Base-by-base conservation (phyloP, 805 yeast species). In the Starmerella bombi region DNA sequence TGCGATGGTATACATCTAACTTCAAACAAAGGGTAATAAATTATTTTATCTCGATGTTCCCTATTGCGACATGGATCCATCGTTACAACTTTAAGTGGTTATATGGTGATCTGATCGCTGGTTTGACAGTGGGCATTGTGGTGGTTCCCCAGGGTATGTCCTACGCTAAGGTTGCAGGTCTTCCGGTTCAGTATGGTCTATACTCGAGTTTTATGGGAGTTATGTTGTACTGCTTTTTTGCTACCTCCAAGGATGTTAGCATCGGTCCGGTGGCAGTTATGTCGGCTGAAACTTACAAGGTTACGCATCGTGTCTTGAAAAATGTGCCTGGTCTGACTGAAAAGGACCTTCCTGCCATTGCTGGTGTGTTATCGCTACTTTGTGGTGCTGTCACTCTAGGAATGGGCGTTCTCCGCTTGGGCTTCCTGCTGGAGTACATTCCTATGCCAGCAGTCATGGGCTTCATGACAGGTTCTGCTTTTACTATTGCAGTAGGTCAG, bases 261-360 rank as follows among this genome's bases (percentile, higher is more conserved):
- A 85, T 86, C 53, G 96, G 96, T 21, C 96, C 96, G 9, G 96
- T 86, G 28, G 96, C 96, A 10, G 96, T 86, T 42, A 85, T 86
- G 94, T 80, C 93, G 14, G 59, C 75, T 49, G 86, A 84, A 58
- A 84, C 82, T 27, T 77, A 86, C 37, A 81, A 78, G 58, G 84
- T 82, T 41, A 69, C 86, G 41, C 69, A 74, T 21, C 65, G 66
- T 37, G 91, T 85, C 9, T 72, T 72, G 46, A 64, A 51, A 10
- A 70, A 66, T 44, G 66, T 69, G 47, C 68, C 74, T 0, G 41
- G 35, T 3, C 57, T 60, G 27, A 44, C 61, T 4, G 54, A 53
- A 17, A 65, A 66, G 38, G 53, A 70, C 4, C 80, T 75, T 3
- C 83, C 86, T 1, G 69, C 69, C 36, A 80, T 86, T 59, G 96